Conservation (phyloP, 2,329 filamentous ascomycete genomes). For the Blastomyces silverae region DNA sequence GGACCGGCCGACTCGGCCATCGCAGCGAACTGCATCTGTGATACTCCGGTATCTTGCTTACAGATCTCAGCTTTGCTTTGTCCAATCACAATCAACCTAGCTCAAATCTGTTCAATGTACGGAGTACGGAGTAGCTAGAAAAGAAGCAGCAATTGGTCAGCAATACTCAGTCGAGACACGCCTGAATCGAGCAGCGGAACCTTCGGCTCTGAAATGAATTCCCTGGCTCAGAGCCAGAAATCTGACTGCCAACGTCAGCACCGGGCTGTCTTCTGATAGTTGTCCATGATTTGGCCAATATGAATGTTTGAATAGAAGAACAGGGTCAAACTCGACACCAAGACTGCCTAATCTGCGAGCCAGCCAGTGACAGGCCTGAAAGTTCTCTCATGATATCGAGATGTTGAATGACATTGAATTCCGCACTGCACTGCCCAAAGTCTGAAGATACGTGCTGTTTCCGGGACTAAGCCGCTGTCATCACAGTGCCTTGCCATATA, state of each 20-base stretch:
- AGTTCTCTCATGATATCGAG: background rate
- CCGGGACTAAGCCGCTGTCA: background rate
- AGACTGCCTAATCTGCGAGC: too few relatives aligned
- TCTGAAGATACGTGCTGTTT: background rate
- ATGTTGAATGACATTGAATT: background rate
- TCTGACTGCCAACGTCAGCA: background rate
- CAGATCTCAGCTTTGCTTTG: background rate
- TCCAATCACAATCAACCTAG: background rate
- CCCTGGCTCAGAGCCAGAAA: background rate
- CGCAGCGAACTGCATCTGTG: too few relatives aligned
- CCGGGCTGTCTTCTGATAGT: background rate
- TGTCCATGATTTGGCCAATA: background rate
- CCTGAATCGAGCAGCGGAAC: background rate
- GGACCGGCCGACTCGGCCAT: background rate
- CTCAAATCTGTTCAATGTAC: background rate
- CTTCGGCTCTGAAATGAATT: background rate
- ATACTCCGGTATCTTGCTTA: background rate
- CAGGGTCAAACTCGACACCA: too few relatives aligned
- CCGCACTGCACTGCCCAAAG: background rate
- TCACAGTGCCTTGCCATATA: too few relatives aligned
- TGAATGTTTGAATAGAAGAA: background rate
- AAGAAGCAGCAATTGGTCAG: background rate
- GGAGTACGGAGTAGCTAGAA: background rate
- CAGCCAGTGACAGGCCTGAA: too few relatives aligned
- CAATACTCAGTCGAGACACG: background rate